Percentiles rank a stretch among this genome's conserved stretches.
phyloP scores from a whole-genome alignment of 306 rosid genomes.

The Castanopsis chinensis region DNA sequence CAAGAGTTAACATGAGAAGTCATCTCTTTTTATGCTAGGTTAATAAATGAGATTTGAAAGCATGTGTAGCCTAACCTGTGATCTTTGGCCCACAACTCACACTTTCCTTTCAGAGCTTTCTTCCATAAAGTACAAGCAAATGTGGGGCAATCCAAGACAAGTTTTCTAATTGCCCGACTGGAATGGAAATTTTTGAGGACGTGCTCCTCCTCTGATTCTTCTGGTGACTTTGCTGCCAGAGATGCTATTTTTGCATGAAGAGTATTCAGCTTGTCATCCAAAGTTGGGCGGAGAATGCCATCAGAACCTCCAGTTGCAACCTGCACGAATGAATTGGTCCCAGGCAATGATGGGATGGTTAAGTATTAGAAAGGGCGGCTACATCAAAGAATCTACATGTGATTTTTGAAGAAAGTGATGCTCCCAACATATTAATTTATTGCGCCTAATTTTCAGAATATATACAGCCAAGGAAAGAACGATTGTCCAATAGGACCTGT shows the following conservation, averaged over 20 bases:
- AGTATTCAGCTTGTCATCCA: constrained; percentile 62
- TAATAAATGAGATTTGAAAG: constrained; percentile 6
- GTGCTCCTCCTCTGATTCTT: constrained; percentile 70
- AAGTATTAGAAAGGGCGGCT: neutral
- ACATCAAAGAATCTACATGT: neutral
- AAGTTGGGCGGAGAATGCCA: constrained; percentile 65
- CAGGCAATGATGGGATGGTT: neutral
- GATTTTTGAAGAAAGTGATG: neutral
- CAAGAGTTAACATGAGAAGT: constrained; percentile 13
- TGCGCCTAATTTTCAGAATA: neutral
- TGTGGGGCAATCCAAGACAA: constrained; percentile 73
- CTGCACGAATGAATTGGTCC: constrained; percentile 34
- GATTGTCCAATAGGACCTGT: neutral
- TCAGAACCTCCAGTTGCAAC: constrained; percentile 74
- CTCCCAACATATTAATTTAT: neutral
- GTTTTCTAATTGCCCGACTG: constrained; percentile 80
- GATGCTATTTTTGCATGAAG: constrained; percentile 69
- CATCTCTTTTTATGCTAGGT: neutral
- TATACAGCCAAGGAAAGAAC: neutral
- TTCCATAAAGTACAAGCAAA: constrained; percentile 82
- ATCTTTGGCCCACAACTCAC: constrained; percentile 74
- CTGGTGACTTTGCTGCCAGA: constrained; percentile 59
- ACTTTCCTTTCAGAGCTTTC: constrained; percentile 71
- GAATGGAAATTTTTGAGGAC: constrained; percentile 84
- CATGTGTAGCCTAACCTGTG: constrained; percentile 55